A percentile compares a stretch with the other conserved stretches of the same genome.
These are phyloP conservation scores for Parathielavia appendiculata DNA, from an alignment of 495 filamentous ascomycete species.

Conservation along the genomic window DNA sequence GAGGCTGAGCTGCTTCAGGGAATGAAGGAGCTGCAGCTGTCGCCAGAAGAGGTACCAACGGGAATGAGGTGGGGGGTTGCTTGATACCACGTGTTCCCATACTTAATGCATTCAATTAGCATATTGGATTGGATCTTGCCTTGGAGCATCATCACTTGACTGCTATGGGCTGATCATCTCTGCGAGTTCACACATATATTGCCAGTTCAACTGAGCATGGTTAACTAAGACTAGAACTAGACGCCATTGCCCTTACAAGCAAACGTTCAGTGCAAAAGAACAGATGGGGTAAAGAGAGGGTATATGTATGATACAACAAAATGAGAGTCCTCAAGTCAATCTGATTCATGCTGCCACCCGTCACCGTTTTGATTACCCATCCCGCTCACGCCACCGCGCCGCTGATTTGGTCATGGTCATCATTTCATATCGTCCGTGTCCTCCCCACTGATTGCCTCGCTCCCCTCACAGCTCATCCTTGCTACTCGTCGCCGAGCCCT, in stretches of 20 bases:
- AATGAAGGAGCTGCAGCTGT: slow-evolving; percentile 19
- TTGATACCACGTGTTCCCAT: slow-evolving; percentile 17
- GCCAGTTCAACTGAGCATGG: not conserved
- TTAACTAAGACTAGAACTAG: too few species aligned
- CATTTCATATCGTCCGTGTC: slow-evolving; percentile 7
- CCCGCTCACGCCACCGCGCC: not conserved
- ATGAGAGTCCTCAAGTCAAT: slow-evolving; percentile 11
- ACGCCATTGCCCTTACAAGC: too few species aligned
- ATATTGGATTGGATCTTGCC: too few species aligned
- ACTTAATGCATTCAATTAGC: not conserved
- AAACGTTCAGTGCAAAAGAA: not conserved
- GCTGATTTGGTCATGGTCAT: slow-evolving; percentile 13
- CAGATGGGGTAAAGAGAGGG: slow-evolving; percentile 11
- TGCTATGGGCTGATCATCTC: too few species aligned
- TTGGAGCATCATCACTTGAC: too few species aligned
- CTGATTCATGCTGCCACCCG: not conserved
- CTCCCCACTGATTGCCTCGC: too few species aligned
- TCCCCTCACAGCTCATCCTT: slow-evolving; percentile 55
- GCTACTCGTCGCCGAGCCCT: slow-evolving; percentile 33
- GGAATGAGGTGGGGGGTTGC: slow-evolving; percentile 16
- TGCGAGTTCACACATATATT: not conserved
- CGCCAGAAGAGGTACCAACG: slow-evolving; percentile 3
- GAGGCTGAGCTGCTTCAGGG: slow-evolving; percentile 22
- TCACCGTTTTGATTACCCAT: not conserved
- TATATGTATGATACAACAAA: slow-evolving; percentile 14